Percentiles rank a stretch among this genome's conserved stretches.
These are phyloP conservation scores for Cicer cuneatum DNA, from an alignment of 306 rosid species.

Conservation along the genomic window DNA sequence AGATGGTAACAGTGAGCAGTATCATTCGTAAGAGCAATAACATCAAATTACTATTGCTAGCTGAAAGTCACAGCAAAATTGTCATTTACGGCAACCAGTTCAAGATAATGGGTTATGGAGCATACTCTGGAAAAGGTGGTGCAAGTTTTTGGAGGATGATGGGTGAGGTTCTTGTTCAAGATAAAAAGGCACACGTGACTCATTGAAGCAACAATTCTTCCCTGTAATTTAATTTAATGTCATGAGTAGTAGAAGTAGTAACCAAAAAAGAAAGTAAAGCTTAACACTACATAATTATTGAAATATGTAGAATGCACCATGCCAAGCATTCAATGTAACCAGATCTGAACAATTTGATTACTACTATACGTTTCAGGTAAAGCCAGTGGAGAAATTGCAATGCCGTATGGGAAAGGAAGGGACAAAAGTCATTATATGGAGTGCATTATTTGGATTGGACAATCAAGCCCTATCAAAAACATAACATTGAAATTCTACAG, in stretches of 20 bases:
- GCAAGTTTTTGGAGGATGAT: slow-evolving; percentile 84
- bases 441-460: slow-evolving; percentile 18
- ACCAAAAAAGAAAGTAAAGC: slow-evolving; percentile 3
- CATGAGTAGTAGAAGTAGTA: slow-evolving; percentile 41
- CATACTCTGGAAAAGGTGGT: slow-evolving; percentile 95
- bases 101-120: slow-evolving; percentile 30
- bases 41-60: slow-evolving; percentile 4
- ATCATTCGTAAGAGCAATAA: slow-evolving; percentile 32
- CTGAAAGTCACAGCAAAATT: slow-evolving; percentile 27
- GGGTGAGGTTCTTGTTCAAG: slow-evolving; percentile 89
- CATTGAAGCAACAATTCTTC: slow-evolving; percentile 87
- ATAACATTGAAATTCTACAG: slow-evolving; percentile 29
- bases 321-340: slow-evolving; percentile 15
- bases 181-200: slow-evolving; percentile 77
- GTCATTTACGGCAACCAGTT: slow-evolving; percentile 35
- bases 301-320: slow-evolving; percentile 17
- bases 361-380: slow-evolving; percentile 23
- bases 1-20: slow-evolving; percentile 9
- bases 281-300: slow-evolving; percentile 10
- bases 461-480: slow-evolving; percentile 4
- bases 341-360: slow-evolving; percentile 29
- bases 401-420: slow-evolving; percentile 26
- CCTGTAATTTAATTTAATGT: slow-evolving; percentile 64
- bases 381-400: slow-evolving; percentile 12
- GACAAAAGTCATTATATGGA: slow-evolving; percentile 1